A percentile compares a stretch with the other conserved stretches of the same genome.
phyloP scores from a whole-genome alignment of 495 filamentous ascomycete genomes.

The Tuber indicum region DNA sequence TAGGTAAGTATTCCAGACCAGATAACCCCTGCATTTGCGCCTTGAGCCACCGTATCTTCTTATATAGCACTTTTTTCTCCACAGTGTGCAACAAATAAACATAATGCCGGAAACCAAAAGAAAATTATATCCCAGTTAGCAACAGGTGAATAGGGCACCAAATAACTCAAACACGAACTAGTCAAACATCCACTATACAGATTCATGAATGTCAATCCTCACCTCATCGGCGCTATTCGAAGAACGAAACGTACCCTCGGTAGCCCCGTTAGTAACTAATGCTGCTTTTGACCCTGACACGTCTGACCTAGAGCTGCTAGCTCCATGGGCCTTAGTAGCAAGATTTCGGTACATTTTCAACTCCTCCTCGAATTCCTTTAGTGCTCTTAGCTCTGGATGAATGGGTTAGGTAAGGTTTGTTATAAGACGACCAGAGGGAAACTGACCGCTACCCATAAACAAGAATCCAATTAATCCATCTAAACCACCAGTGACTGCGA shows the following conservation, averaged over 20 bases:
- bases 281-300: neutral
- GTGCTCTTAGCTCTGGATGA: conserved; percentile 56
- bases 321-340: neutral
- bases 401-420: conserved; percentile 11
- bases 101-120: neutral
- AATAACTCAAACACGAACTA: neutral
- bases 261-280: conserved; percentile 1
- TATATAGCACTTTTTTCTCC: neutral
- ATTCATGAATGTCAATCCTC: neutral
- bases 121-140: neutral
- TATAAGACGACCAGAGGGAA: neutral
- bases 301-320: neutral
- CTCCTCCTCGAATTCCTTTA: conserved; percentile 97
- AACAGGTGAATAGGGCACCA: neutral
- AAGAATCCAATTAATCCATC: conserved; percentile 80
- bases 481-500: conserved; percentile 65
- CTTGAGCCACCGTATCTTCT: neutral
- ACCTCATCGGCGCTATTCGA: neutral
- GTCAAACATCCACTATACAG: neutral
- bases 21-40: neutral
- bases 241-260: neutral
- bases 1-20: neutral
- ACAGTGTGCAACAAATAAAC: neutral
- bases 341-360: conserved; percentile 51
- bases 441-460: conserved; percentile 64